Base-by-base conservation (phyloP, 2,329 filamentous ascomycete genomes). In the Ceratocystis variospora region DNA sequence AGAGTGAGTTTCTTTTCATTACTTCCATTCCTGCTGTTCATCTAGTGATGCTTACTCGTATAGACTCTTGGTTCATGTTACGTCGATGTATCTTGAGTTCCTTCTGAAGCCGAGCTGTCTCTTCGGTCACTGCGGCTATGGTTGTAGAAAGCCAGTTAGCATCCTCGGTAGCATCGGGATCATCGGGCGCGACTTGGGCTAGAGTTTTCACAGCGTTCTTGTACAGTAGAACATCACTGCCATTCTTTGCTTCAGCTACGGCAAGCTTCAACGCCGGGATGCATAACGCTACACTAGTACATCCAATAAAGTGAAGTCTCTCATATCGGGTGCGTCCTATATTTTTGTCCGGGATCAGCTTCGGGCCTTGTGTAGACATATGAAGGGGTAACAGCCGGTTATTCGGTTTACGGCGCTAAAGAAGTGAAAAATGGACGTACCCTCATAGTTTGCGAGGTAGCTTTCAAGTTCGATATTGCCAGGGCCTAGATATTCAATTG, bases 61-160 rank as follows among this genome's bases (percentile, higher is more conserved):
- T 41, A 41, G 37, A 12, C 37, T 41, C 94, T 74, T 96, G 96
- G 71, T 99, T 91, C 55, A 97, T 78, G 72, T 97, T 99, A 73
- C 96, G 96, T 77, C 94, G 96, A 76, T 97, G 97, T 1, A 87
- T 87, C 75, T 91, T 92, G 22, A 99, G 79, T 75, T 97, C 90
- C 17, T 82, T 79, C 73, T 96, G 90, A 66, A 97, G 79, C n/a
- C 88, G 83, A 66, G 84, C 80, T 0, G 87, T 87, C 74, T 96
- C 88, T 1, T 78, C 77, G 70, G 83, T 83, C 71, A 92, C 89
- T 63, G 81, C 78, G 69, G 83, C 83, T 25, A 86, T 83, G 46
- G 82, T 87, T 67, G 77, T 79, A 6, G 87, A 81, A n/a, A 87
- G 81, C 93, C 93, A 97, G n/a, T 78, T 77, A 25, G 80, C 77